Conservation (phyloP, 108 stramenopile genomes). For the Epipyxis sp. region DNA sequence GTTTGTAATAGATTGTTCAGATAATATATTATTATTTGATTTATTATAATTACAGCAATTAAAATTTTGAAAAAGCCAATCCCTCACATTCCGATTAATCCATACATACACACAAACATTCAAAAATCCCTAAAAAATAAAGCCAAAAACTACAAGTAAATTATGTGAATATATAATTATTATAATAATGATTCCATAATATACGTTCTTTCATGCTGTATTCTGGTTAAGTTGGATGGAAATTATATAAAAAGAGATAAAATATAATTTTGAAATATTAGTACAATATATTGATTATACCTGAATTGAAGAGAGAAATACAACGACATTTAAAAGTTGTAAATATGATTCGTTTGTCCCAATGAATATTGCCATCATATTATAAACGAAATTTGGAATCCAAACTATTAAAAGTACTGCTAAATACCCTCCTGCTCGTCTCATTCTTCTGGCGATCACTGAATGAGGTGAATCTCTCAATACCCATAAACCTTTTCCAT, state of each 20-base stretch:
- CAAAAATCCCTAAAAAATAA: not conserved
- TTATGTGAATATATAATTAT: not conserved
- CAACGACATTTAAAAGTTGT: not conserved
- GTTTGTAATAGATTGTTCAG: not conserved
- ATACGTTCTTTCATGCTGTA: no score
- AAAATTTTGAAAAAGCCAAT: not conserved
- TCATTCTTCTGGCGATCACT: constrained; percentile 22
- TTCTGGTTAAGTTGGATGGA: no score
- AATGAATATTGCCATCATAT: not conserved
- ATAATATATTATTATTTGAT: not conserved
- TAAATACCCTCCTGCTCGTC: constrained; percentile 4
- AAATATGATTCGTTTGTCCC: not conserved
- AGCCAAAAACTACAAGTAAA: not conserved
- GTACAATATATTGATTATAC: no score
- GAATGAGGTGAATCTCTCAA: constrained; percentile 20
- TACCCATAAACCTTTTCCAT: not conserved
- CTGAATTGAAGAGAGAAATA: not conserved
- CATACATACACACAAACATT: not conserved
- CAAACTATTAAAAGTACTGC: constrained; percentile 19
- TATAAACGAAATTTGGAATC: constrained; percentile 19
- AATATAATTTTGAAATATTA: no score
- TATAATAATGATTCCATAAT: not conserved
- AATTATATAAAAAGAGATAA: no score
- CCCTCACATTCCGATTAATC: not conserved
- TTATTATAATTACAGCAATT: not conserved